Base-by-base conservation (phyloP, 1,139 yeast genomes). In the Candida sanyaensis region DNA sequence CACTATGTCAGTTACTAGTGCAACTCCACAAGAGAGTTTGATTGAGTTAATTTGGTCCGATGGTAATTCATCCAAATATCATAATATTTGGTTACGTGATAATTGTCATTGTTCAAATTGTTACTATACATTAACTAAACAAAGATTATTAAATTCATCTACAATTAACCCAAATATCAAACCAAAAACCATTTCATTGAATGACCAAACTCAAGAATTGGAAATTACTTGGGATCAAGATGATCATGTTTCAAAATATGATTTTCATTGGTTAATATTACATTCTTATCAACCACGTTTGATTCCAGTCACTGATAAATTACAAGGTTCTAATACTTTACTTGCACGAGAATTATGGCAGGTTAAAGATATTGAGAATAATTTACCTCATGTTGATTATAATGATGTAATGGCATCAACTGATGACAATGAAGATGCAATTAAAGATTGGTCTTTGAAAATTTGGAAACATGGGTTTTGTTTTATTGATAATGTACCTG, bases 41-140 rank as follows among this genome's bases (percentile, higher is more conserved):
- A 29, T 52, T 42, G 53, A 52, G 33, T 28, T 53, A 2, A 39
- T 46, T 37, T 55, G 57, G 57, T 39, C 49, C 1, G 48, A 51
- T 17, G 47, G 36, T 23, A 32, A 37, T 13, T 41, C 36, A 5
- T 58, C 69, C 8, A 53, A 41, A 17, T 75, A 55, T 61, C 86
- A 83, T 62, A 64, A 77, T 62, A 72, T 86, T 47, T 86, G 91
- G 91, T 71, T 86, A 29, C 69, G 92, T 44, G 93, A 86, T 62
- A 78, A 81, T 57, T 86, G 92, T 59, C 87, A 79, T 50, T 84
- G 90, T 56, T 65, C 69, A n/a, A 57, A 71, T 26, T 84, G 90
- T 63, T 83, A 75, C 65, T 85, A 81, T 57, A 69, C 76, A 2
- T 64, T 69, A 44, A 86, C 92, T 26, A 83, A 81, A 56, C 93